Evolutionary conservation across 345 rosid genomes (phyloP).

Genomic region (Sonneratia alba): DNA sequence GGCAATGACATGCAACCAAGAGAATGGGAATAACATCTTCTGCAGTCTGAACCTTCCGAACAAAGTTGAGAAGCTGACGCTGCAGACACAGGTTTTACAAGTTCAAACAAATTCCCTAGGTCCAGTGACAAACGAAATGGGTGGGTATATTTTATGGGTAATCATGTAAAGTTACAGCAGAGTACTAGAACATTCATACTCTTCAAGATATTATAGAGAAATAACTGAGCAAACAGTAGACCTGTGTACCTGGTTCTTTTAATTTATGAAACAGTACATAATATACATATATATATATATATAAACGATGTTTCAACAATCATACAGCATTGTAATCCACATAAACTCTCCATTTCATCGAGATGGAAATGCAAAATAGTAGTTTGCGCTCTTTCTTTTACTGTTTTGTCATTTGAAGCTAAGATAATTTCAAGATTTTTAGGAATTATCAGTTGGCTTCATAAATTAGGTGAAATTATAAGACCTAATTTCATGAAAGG

Average conservation of each 20-base stretch:
- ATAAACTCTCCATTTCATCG: too few species aligned
- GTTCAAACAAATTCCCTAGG: not conserved
- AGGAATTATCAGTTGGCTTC: not conserved
- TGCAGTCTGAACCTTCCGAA: constrained; percentile 51
- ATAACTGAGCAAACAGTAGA: not conserved
- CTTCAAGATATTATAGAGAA: not conserved
- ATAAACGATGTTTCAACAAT: too few species aligned
- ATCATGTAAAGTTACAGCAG: not conserved
- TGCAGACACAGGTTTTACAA: not conserved
- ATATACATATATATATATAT: too few species aligned
- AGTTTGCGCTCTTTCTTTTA: too few species aligned
- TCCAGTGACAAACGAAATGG: not conserved
- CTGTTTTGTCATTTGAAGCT: not conserved
- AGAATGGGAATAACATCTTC: constrained; percentile 81
- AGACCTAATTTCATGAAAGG: not conserved
- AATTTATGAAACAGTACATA: too few species aligned
- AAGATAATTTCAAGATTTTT: not conserved
- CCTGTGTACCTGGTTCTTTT: not conserved
- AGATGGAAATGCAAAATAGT: too few species aligned
- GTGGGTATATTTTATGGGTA: not conserved
- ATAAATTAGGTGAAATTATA: too few species aligned
- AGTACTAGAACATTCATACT: not conserved
- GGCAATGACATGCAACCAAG: constrained; percentile 74
- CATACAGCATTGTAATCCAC: not conserved
- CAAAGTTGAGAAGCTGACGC: constrained; percentile 26